Conservation (phyloP, 441 rosid genomes). For the Gossypium gossypioides region DNA sequence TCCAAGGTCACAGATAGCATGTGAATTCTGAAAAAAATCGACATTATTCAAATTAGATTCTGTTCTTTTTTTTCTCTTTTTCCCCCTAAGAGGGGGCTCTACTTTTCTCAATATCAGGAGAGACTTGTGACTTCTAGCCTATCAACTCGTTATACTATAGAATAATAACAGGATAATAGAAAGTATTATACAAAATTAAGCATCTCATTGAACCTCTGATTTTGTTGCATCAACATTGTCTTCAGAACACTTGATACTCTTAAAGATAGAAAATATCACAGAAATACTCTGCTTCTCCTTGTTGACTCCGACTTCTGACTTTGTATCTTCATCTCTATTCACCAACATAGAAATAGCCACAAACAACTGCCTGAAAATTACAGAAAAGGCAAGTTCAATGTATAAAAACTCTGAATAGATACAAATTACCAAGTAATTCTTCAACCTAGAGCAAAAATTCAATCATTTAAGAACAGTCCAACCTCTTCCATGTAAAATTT, state of each 20-base stretch:
- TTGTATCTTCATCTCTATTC: slow-evolving; percentile 73
- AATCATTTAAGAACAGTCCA: not conserved
- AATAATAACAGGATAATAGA: not conserved
- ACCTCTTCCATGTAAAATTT: not conserved
- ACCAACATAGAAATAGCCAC: slow-evolving; percentile 56
- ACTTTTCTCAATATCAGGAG: not conserved
- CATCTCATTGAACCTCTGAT: slow-evolving; percentile 46
- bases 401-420: not conserved
- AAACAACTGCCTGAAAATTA: slow-evolving; percentile 67
- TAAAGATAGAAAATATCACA: slow-evolving; percentile 46
- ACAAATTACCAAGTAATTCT: not conserved
- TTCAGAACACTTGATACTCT: slow-evolving; percentile 62
- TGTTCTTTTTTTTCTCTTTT: not conserved
- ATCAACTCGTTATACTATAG: not conserved
- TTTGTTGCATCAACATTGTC: slow-evolving; percentile 66
- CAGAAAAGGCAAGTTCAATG: slow-evolving; percentile 4
- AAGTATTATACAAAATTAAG: not conserved
- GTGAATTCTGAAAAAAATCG: slow-evolving; percentile 61
- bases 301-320: slow-evolving; percentile 47
- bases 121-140: not conserved
- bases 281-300: slow-evolving; percentile 57
- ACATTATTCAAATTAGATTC: slow-evolving; percentile 17
- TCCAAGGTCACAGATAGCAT: slow-evolving; percentile 90
- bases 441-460: not conserved
- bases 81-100: not conserved